These are phyloP conservation scores for Xylaria sp. DNA, from an alignment of 2,329 filamentous ascomycete genomes.

Conservation along the genomic window DNA sequence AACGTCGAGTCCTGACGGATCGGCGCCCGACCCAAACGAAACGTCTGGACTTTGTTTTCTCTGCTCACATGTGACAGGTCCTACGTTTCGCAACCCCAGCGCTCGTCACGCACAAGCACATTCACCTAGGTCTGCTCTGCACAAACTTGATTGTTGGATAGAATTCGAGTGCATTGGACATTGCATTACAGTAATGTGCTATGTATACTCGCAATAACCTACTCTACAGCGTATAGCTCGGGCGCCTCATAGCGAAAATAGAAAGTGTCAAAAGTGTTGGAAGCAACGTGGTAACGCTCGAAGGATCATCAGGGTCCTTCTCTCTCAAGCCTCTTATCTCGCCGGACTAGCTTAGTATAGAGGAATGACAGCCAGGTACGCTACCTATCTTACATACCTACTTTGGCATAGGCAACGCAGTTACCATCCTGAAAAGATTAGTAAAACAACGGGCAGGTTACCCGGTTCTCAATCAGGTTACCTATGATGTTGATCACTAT, in stretches of 20 bases:
- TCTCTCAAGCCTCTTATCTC: slow-evolving; percentile 31
- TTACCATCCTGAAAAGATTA: slow-evolving; percentile 20
- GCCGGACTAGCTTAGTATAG: background rate
- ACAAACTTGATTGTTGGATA: slow-evolving; percentile 10
- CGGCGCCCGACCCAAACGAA: slow-evolving; percentile 17
- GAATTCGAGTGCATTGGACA: slow-evolving; percentile 12
- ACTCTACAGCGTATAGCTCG: background rate
- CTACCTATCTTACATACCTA: background rate
- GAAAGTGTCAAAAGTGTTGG: slow-evolving; percentile 5
- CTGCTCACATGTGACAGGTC: slow-evolving; percentile 17
- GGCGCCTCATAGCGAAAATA: slow-evolving; percentile 15
- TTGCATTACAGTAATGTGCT: background rate
- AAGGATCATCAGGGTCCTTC: slow-evolving; percentile 34
- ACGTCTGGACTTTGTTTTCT: slow-evolving; percentile 10
- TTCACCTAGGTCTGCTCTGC: slow-evolving; percentile 10
- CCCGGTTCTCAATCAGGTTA: slow-evolving; percentile 28
- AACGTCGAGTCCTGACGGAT: slow-evolving; percentile 10
- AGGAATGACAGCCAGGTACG: background rate
- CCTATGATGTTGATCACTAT: slow-evolving; percentile 26
- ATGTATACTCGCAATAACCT: slow-evolving; percentile 5
- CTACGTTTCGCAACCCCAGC: slow-evolving; percentile 22
- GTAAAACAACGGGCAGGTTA: slow-evolving; percentile 31
- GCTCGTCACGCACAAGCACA: slow-evolving; percentile 19
- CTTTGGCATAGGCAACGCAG: background rate
- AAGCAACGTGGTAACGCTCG: background rate